phyloP scores from a whole-genome alignment of 192 early-diverging fungal species.

The Coemansia sp. region DNA sequence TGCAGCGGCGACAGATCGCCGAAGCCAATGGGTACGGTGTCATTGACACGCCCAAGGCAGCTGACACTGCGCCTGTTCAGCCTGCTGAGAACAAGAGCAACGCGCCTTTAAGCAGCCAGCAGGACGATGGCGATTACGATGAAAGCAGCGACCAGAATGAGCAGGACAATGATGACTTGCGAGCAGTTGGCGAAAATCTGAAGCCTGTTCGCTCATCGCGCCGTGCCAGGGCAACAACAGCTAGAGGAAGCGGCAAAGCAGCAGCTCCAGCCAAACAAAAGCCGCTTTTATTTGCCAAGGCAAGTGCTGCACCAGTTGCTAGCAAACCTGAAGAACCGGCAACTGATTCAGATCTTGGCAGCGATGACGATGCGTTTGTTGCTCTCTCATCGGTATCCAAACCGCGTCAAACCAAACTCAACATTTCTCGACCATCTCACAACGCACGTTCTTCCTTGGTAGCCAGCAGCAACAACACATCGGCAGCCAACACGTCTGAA shows the following conservation, averaged over 20 bases:
- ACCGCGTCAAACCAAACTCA: not conserved
- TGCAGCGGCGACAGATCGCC: conserved; percentile 19
- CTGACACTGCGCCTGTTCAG: not conserved
- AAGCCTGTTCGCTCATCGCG: not conserved
- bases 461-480: not conserved
- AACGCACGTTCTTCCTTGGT: conserved; percentile 31
- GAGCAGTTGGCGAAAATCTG: conserved; percentile 2
- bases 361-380: not conserved
- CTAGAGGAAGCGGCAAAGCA: not conserved
- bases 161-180: conserved; percentile 7
- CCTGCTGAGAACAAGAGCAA: not conserved
- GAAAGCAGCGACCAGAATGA: not conserved
- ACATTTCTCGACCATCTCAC: conserved; percentile 33
- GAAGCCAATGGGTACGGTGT: conserved; percentile 19
- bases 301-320: not conserved
- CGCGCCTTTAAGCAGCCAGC: not conserved
- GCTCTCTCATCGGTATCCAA: not conserved
- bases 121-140: not conserved
- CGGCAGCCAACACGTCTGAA: not conserved
- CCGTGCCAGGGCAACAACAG: not conserved
- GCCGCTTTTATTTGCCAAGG: not conserved
- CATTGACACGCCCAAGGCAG: not conserved
- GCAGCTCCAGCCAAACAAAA: conserved; percentile 6
- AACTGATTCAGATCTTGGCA: not conserved
- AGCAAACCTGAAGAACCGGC: not conserved